Evolutionary conservation across 495 filamentous ascomycete species (phyloP), one percentile per base, ranked within the genome.

Genomic region (Podospora sp.): DNA sequence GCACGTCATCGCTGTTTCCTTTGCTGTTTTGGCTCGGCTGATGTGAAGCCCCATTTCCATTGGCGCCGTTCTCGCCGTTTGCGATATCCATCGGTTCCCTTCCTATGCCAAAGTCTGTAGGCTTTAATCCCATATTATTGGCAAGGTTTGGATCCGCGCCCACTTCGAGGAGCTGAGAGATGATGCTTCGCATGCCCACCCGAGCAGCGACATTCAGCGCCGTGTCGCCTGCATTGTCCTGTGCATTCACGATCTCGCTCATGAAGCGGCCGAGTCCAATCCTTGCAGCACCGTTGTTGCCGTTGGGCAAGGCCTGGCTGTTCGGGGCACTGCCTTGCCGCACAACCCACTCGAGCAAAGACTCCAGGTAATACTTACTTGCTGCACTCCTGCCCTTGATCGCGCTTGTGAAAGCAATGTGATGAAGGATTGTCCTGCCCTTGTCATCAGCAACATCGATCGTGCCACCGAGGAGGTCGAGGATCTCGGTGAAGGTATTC

Each of bases 321-420:
- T 81, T 85, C 25, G 86, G 80, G 9, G 83, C 83, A 65, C 89
- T 91, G 12, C 92, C 90, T 73, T 93, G 89, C 40, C 93, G 88
- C 6, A 97, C 93, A 51, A 97, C 91, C 78, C 94, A 99, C 72
- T 97, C 94, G 0, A 99, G 83, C 33, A 99, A 81, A 18, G 91
- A 91, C 78, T 98, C 93, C 22, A 99, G 86, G 73, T 99, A 98
- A 72, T 97, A 96, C 70, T 92, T 90, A 64, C 91, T 93, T 14
- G 92, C 91, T 20, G 89, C 84, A 55, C 88, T 91, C 25, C 94
- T 86, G 8, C 93, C 94, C 72, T 96, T 94, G 71, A 97, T 93
- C 1, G 92, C 95, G 60, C 92, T 97, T 52, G 94, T 93, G 46
- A 98, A 85, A 7, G 95, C 94, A 70, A 99, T 97, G 74, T 99